Evolutionary conservation across 768 basidiomycete species (phyloP), one percentile per base, ranked within the genome.

Genomic region (Amanita jacksonii): DNA sequence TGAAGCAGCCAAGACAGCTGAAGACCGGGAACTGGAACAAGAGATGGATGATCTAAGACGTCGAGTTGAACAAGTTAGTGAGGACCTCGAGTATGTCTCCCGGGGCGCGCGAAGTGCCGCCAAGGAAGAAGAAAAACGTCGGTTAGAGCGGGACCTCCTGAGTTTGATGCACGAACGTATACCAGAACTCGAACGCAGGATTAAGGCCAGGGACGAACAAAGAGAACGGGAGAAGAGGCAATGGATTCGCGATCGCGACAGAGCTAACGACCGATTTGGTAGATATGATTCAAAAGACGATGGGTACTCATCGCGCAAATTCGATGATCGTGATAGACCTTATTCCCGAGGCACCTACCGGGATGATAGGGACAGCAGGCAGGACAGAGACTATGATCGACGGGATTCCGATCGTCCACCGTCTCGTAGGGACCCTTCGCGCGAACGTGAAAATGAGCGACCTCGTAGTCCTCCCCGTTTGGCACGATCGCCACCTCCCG

Each of bases 1-100:
- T 15, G 77, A 77, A 42, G 75, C 76, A 0, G 53, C 65, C 2
- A 67, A 76, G 33, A 79, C 83, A 0, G 76, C 69, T 2, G 92
- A 94, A 48, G 92, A 97, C 54, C 92, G 96, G 45, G 84, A 73
- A 39, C 69, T 99, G n/a, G 88, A 93, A 43, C 74, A 82, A 35
- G 96, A 98, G 62, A 73, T 96, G 65, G 76, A 82, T 5, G 88
- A 93, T 51, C 66, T 99, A 37, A 78, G 77, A 34, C 89, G 88
- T 55, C 76, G 84, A 22, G 89, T 96, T 36, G 78, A 79, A 56
- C 70, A 92, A 16, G 74, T 99, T 3, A 82, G 88, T 56, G 90
- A 96, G 39, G 94, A 98, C 59, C 67, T 99, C 23, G 91, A 96
- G 32, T 87, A 92, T 51, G 79, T 81, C 42, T 76, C 79, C 2